Evolutionary conservation across 495 filamentous ascomycete genomes (phyloP).

Genomic region (Monascus purpureus): DNA sequence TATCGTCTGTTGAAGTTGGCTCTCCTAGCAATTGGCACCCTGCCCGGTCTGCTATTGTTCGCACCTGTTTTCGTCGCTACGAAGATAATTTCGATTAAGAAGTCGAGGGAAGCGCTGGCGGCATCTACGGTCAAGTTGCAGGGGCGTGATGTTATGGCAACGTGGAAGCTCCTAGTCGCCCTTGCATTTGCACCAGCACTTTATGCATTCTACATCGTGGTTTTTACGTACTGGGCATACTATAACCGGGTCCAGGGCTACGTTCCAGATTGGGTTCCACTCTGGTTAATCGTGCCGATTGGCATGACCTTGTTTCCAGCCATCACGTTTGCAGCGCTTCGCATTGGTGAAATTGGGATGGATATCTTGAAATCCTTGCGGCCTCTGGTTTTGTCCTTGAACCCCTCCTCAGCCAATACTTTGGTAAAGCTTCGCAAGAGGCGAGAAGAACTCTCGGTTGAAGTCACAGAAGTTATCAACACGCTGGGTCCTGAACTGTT

Average conservation of each 20-base stretch:
- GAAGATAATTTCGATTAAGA: slow-evolving; percentile 80
- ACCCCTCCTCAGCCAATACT: slow-evolving; percentile 70
- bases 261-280: slow-evolving; percentile 65
- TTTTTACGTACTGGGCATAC: slow-evolving; percentile 67
- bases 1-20: slow-evolving; percentile 68
- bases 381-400: slow-evolving; percentile 77
- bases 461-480: slow-evolving; percentile 88
- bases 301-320: slow-evolving; percentile 70
- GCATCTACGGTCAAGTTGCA: slow-evolving; percentile 90
- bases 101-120: slow-evolving; percentile 80
- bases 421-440: slow-evolving; percentile 63
- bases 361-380: slow-evolving; percentile 92
- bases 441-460: slow-evolving; percentile 57
- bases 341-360: slow-evolving; percentile 95
- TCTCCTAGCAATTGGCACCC: slow-evolving; percentile 62
- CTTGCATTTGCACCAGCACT: slow-evolving; percentile 76
- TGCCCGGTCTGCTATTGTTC: slow-evolving; percentile 82
- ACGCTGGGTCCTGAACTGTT: slow-evolving; percentile 92
- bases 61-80: slow-evolving; percentile 80
- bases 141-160: slow-evolving; percentile 90
- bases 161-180: slow-evolving; percentile 93
- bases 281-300: slow-evolving; percentile 58
- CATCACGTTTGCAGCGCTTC: slow-evolving; percentile 85
- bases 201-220: slow-evolving; percentile 64
- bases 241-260: slow-evolving; percentile 66